These are phyloP conservation scores for Usnea hakonensis DNA, from an alignment of 495 filamentous ascomycete species.

Conservation along the genomic window DNA sequence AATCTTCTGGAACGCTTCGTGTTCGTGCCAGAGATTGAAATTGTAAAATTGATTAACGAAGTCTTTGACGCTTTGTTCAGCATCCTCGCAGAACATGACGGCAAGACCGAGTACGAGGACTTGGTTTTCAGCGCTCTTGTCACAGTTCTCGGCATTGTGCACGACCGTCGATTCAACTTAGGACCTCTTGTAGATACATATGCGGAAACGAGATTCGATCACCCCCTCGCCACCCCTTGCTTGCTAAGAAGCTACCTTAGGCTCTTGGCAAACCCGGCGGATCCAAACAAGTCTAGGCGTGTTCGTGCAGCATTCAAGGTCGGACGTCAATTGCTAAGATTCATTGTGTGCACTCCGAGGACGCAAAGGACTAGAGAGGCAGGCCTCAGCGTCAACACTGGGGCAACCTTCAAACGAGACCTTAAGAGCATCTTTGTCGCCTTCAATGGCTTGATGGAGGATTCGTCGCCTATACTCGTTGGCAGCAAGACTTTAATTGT, in stretches of 20 bases:
- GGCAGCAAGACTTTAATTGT: constrained; percentile 93
- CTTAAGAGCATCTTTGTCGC: constrained; percentile 81
- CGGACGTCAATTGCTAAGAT: constrained; percentile 82
- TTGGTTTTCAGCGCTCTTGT: constrained; percentile 86
- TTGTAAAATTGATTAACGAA: constrained; percentile 84
- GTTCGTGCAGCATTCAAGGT: constrained; percentile 93
- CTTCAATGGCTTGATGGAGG: constrained; percentile 81
- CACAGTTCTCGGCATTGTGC: constrained; percentile 82
- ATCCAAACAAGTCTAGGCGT: constrained; percentile 71
- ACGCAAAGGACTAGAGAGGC: constrained; percentile 86
- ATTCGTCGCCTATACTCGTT: constrained; percentile 71
- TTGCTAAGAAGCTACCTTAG: constrained; percentile 79
- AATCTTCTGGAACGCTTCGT: constrained; percentile 70
- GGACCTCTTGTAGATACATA: constrained; percentile 86
- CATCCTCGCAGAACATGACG: constrained; percentile 78
- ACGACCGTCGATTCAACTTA: constrained; percentile 89
- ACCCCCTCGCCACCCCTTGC: constrained; percentile 88
- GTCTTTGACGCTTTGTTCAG: constrained; percentile 91
- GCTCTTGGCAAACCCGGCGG: constrained; percentile 67
- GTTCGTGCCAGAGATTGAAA: constrained; percentile 95
- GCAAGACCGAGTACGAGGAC: constrained; percentile 87
- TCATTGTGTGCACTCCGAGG: constrained; percentile 82
- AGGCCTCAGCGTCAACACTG: constrained; percentile 76
- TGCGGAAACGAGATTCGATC: constrained; percentile 82
- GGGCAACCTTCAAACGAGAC: constrained; percentile 73